A percentile compares a stretch with the other conserved stretches of the same genome.
phyloP scores from a whole-genome alignment of 1,139 yeast genomes.

The Pichia sp. region DNA sequence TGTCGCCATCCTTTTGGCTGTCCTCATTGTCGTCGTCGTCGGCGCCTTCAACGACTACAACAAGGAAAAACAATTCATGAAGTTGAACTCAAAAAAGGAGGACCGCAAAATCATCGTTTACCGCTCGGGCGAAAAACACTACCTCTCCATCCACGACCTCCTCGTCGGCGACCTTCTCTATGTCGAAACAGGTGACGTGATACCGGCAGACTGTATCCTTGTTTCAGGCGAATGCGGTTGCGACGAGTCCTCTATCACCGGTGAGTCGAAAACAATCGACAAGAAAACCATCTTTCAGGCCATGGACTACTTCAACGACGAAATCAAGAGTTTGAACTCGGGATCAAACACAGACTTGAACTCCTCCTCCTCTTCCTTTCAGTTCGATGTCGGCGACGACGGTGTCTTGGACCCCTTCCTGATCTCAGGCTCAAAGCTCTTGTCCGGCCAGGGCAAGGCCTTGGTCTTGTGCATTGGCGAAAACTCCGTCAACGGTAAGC shows the following conservation, averaged over 20 bases:
- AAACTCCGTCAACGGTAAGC: slow-evolving; percentile 86
- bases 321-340: slow-evolving; percentile 5
- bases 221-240: slow-evolving; percentile 75
- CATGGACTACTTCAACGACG: slow-evolving; percentile 29
- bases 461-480: slow-evolving; percentile 87
- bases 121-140: slow-evolving; percentile 64
- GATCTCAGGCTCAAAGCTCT: slow-evolving; percentile 84
- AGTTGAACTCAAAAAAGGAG: slow-evolving; percentile 80
- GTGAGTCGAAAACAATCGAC: slow-evolving; percentile 80
- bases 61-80: slow-evolving; percentile 89
- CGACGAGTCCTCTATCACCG: slow-evolving; percentile 91
- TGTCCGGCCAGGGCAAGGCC: slow-evolving; percentile 84
- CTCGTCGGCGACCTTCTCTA: slow-evolving; percentile 80
- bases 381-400: slow-evolving; percentile 47
- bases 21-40: slow-evolving; percentile 82
- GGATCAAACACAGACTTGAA: slow-evolving; percentile 30
- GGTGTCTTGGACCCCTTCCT: slow-evolving; percentile 65
- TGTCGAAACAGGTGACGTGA: slow-evolving; percentile 89
- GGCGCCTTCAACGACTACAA: slow-evolving; percentile 96
- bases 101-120: slow-evolving; percentile 75
- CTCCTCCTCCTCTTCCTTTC: slow-evolving; percentile 19
- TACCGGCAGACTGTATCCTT: slow-evolving; percentile 83
- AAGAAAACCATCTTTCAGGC: slow-evolving; percentile 58
- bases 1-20: slow-evolving; percentile 91
- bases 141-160: slow-evolving; percentile 69